These are phyloP conservation scores for Escallonia rubra DNA, from an alignment of 129 eudicot species.

Conservation along the genomic window DNA sequence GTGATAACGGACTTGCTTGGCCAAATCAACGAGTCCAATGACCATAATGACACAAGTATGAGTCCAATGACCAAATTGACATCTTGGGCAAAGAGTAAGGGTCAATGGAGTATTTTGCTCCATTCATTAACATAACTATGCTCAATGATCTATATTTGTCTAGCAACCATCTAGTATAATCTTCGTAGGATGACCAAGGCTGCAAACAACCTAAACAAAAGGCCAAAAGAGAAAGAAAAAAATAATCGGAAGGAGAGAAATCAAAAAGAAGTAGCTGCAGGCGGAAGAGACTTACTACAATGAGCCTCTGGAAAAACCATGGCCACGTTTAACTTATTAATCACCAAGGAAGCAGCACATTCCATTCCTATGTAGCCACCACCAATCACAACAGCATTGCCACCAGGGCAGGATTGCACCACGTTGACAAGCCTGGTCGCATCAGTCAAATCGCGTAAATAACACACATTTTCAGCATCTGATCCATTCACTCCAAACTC, in stretches of 20 bases:
- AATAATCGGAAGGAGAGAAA: background rate
- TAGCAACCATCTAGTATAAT: background rate
- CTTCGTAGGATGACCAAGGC: background rate
- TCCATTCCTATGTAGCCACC: conserved; percentile 99
- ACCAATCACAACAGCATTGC: conserved; percentile 94
- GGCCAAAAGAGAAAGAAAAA: background rate
- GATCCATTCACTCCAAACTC: conserved; percentile 87
- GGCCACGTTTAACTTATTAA: conserved; percentile 78
- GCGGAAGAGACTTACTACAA: conserved; percentile 56
- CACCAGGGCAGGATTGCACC: conserved; percentile 66
- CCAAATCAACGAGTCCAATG: too few species aligned
- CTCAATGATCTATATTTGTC: background rate
- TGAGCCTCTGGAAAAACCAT: conserved; percentile 97
- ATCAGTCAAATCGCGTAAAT: conserved; percentile 87
- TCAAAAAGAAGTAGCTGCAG: background rate
- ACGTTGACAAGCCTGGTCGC: conserved; percentile 73
- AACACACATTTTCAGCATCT: conserved; percentile 92
- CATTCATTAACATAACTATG: too few species aligned
- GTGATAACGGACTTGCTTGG: too few species aligned
- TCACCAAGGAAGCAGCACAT: conserved; percentile 93
- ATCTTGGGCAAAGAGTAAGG: too few species aligned
- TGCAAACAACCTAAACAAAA: background rate
- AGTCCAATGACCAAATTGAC: too few species aligned
- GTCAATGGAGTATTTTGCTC: too few species aligned
- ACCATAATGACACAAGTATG: too few species aligned